Conservation (phyloP, 1,284 basidiomycete species). For the Meira nashicola region DNA sequence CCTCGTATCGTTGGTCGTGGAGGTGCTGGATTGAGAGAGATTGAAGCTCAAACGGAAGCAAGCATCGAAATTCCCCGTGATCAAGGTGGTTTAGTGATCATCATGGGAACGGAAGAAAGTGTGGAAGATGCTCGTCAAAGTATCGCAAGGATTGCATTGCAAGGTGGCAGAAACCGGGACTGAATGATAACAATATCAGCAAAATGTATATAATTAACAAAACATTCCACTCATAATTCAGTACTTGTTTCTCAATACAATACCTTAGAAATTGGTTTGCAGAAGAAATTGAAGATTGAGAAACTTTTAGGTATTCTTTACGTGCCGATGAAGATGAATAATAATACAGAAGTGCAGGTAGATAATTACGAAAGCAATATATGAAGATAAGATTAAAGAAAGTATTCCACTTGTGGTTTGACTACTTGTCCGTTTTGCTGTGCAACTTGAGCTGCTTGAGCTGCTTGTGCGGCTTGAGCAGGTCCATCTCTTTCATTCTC, state of each 20-base stretch:
- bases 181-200: background rate
- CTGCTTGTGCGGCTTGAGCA: constrained; percentile 30
- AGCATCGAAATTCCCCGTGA: constrained; percentile 42
- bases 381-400: background rate
- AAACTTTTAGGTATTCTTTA: background rate
- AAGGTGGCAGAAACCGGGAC: constrained; percentile 1
- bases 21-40: constrained; percentile 33
- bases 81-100: constrained; percentile 32
- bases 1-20: constrained; percentile 38
- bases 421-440: background rate
- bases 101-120: constrained; percentile 34
- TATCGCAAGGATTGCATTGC: constrained; percentile 25
- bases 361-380: background rate
- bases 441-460: constrained; percentile 6
- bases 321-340: background rate
- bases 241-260: background rate
- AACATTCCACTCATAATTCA: background rate
- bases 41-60: constrained; percentile 26
- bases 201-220: background rate
- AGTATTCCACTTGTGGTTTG: constrained; percentile 8
- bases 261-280: background rate
- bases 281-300: background rate
- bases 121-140: constrained; percentile 38
- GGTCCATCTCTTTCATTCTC: constrained; percentile 72
- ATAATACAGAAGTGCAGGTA: background rate